Evolutionary conservation across 192 early-diverging fungal genomes (phyloP), one percentile per base, ranked within the genome.

Genomic region (Podila epicladia): DNA sequence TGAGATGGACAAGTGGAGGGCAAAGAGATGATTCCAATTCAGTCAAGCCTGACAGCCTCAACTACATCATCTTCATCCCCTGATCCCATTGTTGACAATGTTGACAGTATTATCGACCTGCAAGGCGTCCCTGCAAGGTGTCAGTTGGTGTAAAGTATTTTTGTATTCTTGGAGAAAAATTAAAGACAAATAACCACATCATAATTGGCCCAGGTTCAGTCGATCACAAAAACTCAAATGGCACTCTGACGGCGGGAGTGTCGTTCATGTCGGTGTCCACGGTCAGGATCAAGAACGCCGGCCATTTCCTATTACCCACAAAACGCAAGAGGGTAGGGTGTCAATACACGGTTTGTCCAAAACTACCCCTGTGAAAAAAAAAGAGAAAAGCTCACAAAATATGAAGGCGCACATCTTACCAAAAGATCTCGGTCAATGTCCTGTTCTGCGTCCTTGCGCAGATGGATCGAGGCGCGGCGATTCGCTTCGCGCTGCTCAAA

Each of bases 401-500:
- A n/a, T n/a, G 29, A 9, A 50, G 13, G 38, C 24, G 11, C 2
- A 26, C 17, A n/a, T 20, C 68, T 33, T 65, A 80, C 77, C 71
- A 80, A 49, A 24, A 80, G 55, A 45, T 80, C 77, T 26, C 71
- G 65, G 32, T 88, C 85, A 51, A 85, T 85, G 33, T 88, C 83
- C 33, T 86, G 72, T 20, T 72, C 68, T 15, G 74, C 82, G 24
- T 79, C 82, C 19, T 74, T 57, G 58, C 87, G 65, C 15, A 86
- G 59, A 53, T 86, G 82, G 11, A 88, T 67, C 2, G 82, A 74
- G 13, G 85, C 82, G 29, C 87, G 77, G 45, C 75, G 71, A 19
- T 74, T 71, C 4, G 85, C 86, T 32, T 88, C 87, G 4, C 75
- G 60, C 38, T 83, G 70, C 53, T 90, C 88, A 82, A 88, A 90